Evolutionary conservation across 495 filamentous ascomycete genomes (phyloP), one percentile per base, ranked within the genome.

Genomic region (Glarea lozoyensis): DNA sequence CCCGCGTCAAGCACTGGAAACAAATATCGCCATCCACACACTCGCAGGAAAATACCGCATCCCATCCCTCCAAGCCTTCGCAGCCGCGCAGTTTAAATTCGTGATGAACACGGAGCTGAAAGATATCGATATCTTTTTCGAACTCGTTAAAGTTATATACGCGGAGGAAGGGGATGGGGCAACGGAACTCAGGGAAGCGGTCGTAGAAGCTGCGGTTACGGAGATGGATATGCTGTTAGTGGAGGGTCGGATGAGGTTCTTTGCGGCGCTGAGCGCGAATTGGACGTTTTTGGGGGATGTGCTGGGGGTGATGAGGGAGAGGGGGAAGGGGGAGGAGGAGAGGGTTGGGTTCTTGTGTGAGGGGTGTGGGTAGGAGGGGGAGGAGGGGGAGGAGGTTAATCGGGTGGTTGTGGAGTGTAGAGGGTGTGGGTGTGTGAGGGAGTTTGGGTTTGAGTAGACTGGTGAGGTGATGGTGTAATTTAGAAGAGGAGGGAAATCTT

Each of bases 341-440:
- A 31, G 44, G 12, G 47, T 43, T 43, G 49, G 49, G 12, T 39
- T n/a, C n/a, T 33, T 52, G 18, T 52, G 49, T 29, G 41, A 43
- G 9, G 36, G 44, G 12, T 52, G 49, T 43, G 49, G 49, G 12
- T 39, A 34, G n/a, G 29, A 12, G 25, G 11, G 13, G 7, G 39
- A 32, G 18, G 34, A 27, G 3, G 48, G 47, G 18, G 34, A 27
- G 3, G 48, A 52, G n/a, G 19, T 11, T 12, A 47, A 52, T 40
- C 16, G 25, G 9, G 23, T 47, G 15, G 21, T 2, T 2, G 34
- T 29, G 1, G 17, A 37, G n/a, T 52, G 49, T 24, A 51, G 39
- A 27, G 37, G 36, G 4, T 51, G 48, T 38, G 48, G 43, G 5
- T 17, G 38, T 22, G 23, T 18, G 23, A 45, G 22, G 21, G 27